phyloP scores from a whole-genome alignment of 2,329 filamentous ascomycete species.

The Cadophora sp. region DNA sequence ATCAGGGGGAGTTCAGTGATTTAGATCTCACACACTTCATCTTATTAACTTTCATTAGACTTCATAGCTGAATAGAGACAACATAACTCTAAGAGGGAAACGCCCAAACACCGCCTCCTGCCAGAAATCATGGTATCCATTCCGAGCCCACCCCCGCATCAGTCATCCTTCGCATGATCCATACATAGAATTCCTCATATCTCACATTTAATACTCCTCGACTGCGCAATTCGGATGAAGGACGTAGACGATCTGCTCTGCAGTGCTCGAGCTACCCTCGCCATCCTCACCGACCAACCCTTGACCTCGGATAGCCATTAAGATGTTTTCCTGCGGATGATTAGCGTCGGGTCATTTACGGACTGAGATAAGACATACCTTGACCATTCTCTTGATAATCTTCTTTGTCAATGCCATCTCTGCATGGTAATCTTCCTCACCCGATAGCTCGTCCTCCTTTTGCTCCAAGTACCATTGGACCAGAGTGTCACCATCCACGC shows the following conservation, averaged over 20 bases:
- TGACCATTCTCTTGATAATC: conserved; percentile 95
- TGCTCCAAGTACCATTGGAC: conserved; percentile 92
- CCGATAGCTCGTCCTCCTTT: conserved; percentile 81
- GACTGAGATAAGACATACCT: conserved; percentile 64
- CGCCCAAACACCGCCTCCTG: conserved; percentile 20
- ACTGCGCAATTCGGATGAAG: conserved; percentile 93
- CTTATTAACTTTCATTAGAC: conserved; percentile 17
- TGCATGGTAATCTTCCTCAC: conserved; percentile 79
- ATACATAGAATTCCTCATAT: conserved; percentile 19
- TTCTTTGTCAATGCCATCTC: conserved; percentile 79
- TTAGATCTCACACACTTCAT: neutral
- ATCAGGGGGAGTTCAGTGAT: neutral
- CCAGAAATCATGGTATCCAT: conserved; percentile 29
- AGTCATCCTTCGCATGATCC: conserved; percentile 25
- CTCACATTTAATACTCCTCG: conserved; percentile 54
- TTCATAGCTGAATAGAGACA: conserved; percentile 17
- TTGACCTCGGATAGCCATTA: conserved; percentile 78
- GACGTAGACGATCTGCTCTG: conserved; percentile 75
- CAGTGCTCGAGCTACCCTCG: conserved; percentile 52
- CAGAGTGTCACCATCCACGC: conserved; percentile 82
- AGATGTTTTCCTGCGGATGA: conserved; percentile 78
- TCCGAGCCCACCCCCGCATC: conserved; percentile 17
- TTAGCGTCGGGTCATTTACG: conserved; percentile 51
- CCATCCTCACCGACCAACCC: conserved; percentile 58
- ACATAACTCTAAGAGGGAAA: conserved; percentile 19